A percentile compares a stretch with the other conserved stretches of the same genome.
Conservation (phyloP, 495 filamentous ascomycete genomes). For the Aspergillus wentii region DNA sequence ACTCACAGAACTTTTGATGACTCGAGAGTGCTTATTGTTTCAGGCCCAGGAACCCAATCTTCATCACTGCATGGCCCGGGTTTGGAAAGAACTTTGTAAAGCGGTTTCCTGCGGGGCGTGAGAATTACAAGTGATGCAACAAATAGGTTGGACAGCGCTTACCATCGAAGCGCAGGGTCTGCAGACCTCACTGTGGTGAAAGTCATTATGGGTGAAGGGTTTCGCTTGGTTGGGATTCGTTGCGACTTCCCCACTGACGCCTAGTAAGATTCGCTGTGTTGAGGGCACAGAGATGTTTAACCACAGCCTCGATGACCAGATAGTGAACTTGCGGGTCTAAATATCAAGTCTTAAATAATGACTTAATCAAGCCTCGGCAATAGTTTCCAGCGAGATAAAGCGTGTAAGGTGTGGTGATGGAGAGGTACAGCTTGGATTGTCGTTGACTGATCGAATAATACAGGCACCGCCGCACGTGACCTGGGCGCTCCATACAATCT, state of each 20-base stretch:
- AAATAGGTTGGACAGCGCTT: conserved; percentile 5
- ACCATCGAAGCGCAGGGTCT: conserved; percentile 15
- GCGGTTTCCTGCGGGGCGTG: conserved; percentile 58
- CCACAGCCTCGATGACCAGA: no score
- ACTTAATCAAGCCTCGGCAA: no score
- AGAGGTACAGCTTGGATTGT: no score
- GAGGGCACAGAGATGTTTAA: no score
- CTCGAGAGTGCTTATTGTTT: conserved; percentile 55
- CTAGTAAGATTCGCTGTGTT: background rate
- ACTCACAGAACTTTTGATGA: conserved; percentile 68
- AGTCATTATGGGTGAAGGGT: background rate
- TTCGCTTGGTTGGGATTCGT: no score
- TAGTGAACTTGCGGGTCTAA: no score
- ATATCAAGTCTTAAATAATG: no score
- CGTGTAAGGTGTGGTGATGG: no score
- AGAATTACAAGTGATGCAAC: conserved; percentile 7
- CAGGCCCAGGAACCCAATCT: conserved; percentile 59
- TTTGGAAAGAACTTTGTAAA: conserved; percentile 71
- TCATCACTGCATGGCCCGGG: conserved; percentile 74
- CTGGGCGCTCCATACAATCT: conserved; percentile 25
- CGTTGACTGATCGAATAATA: conserved; percentile 3
- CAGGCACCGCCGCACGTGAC: conserved; percentile 25
- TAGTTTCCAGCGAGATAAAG: no score
- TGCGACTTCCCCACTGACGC: background rate
- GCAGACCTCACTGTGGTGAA: conserved; percentile 11